A percentile compares a stretch with the other conserved stretches of the same genome.
phyloP scores from a whole-genome alignment of 768 basidiomycete species.

The Nidularia sp. region DNA sequence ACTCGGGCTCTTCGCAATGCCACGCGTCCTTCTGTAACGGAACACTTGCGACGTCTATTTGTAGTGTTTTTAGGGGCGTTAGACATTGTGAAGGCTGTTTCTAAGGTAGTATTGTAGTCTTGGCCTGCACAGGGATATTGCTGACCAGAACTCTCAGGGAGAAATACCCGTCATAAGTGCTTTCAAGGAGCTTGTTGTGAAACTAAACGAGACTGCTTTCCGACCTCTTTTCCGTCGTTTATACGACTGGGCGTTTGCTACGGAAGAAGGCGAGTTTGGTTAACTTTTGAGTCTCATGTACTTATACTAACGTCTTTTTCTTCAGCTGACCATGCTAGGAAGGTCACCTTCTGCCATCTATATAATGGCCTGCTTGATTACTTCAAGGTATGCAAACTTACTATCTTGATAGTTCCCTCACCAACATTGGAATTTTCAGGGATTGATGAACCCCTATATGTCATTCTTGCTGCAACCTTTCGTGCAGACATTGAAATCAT shows the following conservation, averaged over 20 bases:
- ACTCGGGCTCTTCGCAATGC: conserved; percentile 62
- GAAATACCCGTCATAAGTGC: conserved; percentile 56
- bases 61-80: conserved; percentile 79
- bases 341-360: conserved; percentile 70
- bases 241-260: conserved; percentile 91
- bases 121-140: neutral
- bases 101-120: neutral
- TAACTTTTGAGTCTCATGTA: neutral
- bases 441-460: conserved; percentile 90
- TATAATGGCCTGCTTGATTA: conserved; percentile 75
- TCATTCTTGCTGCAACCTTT: conserved; percentile 69
- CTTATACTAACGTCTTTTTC: conserved; percentile 1
- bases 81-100: conserved; percentile 39
- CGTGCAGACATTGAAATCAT: conserved; percentile 55
- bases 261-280: conserved; percentile 37
- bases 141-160: conserved; percentile 29
- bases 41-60: conserved; percentile 65
- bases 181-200: conserved; percentile 86
- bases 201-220: conserved; percentile 90
- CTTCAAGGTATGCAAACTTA: conserved; percentile 65
- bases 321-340: conserved; percentile 39
- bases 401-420: neutral
- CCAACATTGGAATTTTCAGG: conserved; percentile 31
- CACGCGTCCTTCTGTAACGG: conserved; percentile 57
- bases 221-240: conserved; percentile 85